phyloP scores from a whole-genome alignment of 2,329 filamentous ascomycete genomes.

The Cryphonectria parasitica region DNA sequence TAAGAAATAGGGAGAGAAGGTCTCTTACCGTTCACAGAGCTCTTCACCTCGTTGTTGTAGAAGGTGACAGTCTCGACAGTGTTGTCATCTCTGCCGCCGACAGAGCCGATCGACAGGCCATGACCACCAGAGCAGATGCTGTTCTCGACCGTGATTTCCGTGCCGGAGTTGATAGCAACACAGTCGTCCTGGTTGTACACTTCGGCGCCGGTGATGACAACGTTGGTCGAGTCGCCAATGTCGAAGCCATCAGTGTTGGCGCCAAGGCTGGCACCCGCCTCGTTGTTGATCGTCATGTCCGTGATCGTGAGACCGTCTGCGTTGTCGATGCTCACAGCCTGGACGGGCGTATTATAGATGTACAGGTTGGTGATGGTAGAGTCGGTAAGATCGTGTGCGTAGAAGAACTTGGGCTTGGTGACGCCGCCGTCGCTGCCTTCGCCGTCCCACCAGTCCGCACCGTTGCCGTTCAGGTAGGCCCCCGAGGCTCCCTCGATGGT shows the following conservation, averaged over 20 bases:
- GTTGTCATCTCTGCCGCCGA: conserved; percentile 59
- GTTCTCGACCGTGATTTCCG: conserved; percentile 42
- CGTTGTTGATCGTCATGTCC: conserved; percentile 60
- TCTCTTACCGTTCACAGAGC: conserved; percentile 54
- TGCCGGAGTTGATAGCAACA: conserved; percentile 61
- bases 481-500: conserved; percentile 56
- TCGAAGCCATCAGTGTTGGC: conserved; percentile 62
- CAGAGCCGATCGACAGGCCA: conserved; percentile 60
- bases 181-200: conserved; percentile 65
- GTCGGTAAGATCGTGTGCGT: conserved; percentile 51
- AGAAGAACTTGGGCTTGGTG: conserved; percentile 67
- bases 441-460: conserved; percentile 62
- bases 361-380: conserved; percentile 54
- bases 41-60: conserved; percentile 48
- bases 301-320: conserved; percentile 49
- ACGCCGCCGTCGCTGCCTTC: conserved; percentile 62
- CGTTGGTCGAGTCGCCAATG: conserved; percentile 48
- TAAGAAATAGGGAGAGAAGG: background rate
- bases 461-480: conserved; percentile 58
- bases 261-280: conserved; percentile 52
- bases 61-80: conserved; percentile 55
- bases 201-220: conserved; percentile 55
- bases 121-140: conserved; percentile 54
- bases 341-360: conserved; percentile 59
- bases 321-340: conserved; percentile 51